These are phyloP conservation scores for Populus pruinosa DNA, from an alignment of 345 rosid species.

Conservation along the genomic window DNA sequence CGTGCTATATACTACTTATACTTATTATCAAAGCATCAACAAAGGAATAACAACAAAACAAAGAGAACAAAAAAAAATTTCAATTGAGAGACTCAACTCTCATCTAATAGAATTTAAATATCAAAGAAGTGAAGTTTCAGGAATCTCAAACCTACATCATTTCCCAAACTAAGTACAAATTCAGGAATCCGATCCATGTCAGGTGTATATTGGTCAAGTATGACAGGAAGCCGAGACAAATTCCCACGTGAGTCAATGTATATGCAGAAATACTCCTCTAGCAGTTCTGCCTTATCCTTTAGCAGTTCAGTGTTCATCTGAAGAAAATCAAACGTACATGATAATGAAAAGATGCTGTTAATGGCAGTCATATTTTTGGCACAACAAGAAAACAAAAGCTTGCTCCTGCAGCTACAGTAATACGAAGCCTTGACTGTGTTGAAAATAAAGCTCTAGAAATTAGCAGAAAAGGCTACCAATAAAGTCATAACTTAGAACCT, in stretches of 20 bases:
- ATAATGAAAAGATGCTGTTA: background rate
- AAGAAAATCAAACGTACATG: constrained; percentile 13
- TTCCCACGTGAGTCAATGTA: constrained; percentile 60
- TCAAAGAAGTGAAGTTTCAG: constrained; percentile 4
- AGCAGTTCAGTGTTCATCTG: constrained; percentile 87
- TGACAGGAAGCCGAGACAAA: constrained; percentile 80
- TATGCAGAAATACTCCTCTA: constrained; percentile 80
- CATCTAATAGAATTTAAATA: background rate
- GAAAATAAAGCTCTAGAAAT: background rate
- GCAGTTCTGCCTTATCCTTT: constrained; percentile 68
- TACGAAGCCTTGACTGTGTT: no score
- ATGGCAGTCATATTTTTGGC: background rate
- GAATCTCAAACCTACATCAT: constrained; percentile 63
- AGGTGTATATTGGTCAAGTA: constrained; percentile 90
- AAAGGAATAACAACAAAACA: background rate
- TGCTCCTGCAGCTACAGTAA: no score
- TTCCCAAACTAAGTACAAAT: constrained; percentile 82
- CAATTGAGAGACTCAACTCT: no score
- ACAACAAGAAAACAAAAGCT: background rate
- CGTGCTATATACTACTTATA: no score
- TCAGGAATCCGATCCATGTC: constrained; percentile 98
- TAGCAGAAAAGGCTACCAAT: no score
- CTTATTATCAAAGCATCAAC: background rate
- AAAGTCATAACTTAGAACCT: no score
- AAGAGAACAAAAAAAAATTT: background rate